phyloP scores from a whole-genome alignment of 148 eudicot species.

The Hydrangea macrophylla region DNA sequence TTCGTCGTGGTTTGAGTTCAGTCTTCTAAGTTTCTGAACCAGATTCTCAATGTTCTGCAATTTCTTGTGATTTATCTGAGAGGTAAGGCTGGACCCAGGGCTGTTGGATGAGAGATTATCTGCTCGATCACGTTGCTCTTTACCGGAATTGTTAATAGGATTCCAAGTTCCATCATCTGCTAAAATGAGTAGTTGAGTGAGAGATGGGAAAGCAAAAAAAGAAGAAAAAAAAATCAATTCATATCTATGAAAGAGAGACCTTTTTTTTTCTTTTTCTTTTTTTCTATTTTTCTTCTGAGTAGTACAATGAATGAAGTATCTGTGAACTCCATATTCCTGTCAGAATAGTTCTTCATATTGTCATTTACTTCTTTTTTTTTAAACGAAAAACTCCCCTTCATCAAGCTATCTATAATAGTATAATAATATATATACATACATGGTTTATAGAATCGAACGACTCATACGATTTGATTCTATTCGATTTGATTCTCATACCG shows the following conservation, averaged over 20 bases:
- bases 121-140: conserved; percentile 26
- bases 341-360: no score
- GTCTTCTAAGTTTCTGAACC: conserved; percentile 73
- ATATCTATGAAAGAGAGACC: neutral
- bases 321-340: neutral
- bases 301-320: neutral
- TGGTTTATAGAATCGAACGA: no score
- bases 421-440: no score
- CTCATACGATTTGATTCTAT: no score
- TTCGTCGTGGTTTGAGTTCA: conserved; percentile 83
- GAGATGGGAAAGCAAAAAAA: neutral
- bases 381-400: no score
- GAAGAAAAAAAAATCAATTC: no score
- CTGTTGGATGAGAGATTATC: conserved; percentile 26
- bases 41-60: conserved; percentile 69
- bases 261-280: neutral
- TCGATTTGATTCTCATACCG: no score
- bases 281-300: neutral
- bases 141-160: conserved; percentile 18
- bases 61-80: conserved; percentile 62
- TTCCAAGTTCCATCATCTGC: conserved; percentile 31
- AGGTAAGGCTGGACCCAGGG: conserved; percentile 25
- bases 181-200: neutral
- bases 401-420: no score
- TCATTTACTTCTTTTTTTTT: no score